These are phyloP conservation scores for Chenopodium berlandieri DNA, from an alignment of 148 eudicot species.

Conservation along the genomic window DNA sequence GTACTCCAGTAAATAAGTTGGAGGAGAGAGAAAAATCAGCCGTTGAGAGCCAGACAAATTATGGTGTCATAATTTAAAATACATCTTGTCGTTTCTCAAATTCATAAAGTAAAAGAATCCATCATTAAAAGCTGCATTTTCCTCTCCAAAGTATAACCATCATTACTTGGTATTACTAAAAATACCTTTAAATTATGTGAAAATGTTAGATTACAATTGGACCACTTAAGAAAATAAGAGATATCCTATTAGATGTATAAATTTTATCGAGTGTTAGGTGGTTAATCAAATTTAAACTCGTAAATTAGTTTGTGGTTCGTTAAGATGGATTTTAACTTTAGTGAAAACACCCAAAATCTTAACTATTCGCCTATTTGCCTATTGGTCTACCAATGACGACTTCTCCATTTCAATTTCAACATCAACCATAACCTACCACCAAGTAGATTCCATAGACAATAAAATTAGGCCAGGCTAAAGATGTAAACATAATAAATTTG, in stretches of 20 bases:
- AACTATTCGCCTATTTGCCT: not conserved
- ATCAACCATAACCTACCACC: conserved; percentile 10
- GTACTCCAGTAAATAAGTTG: not conserved
- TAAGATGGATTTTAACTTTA: no score
- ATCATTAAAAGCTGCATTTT: conserved; percentile 9
- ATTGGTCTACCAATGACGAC: not conserved
- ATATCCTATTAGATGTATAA: no score
- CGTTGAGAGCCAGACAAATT: conserved; percentile 22
- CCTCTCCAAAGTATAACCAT: not conserved
- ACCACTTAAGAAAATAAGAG: no score
- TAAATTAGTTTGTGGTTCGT: not conserved
- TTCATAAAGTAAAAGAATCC: not conserved
- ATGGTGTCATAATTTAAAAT: conserved; percentile 29
- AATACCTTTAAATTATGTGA: no score
- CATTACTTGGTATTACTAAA: not conserved
- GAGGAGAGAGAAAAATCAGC: conserved; percentile 15
- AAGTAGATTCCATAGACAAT: conserved; percentile 2
- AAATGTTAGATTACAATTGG: no score
- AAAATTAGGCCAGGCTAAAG: not conserved
- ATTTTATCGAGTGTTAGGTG: no score
- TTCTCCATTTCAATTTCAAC: not conserved
- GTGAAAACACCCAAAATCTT: no score
- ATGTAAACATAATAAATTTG: not conserved
- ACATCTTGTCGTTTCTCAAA: conserved; percentile 29
- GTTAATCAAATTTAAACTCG: not conserved